Conservation (phyloP, 768 basidiomycete species). For the Termitomyces sp. region DNA sequence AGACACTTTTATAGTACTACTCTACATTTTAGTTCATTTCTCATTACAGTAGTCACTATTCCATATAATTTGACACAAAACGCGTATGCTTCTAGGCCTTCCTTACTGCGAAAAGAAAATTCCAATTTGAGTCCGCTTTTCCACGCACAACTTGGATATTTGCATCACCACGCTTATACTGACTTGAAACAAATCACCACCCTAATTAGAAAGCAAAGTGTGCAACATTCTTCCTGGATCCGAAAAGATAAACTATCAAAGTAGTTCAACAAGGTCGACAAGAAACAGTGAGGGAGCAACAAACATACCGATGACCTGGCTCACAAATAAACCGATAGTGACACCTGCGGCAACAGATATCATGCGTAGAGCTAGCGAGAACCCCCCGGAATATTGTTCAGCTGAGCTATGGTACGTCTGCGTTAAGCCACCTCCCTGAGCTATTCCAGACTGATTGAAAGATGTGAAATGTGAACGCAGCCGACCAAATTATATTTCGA, state of each 20-base stretch:
- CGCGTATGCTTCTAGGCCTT: not conserved
- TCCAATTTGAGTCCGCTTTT: too few species aligned
- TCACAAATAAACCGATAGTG: conserved; percentile 80
- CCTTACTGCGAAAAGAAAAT: too few species aligned
- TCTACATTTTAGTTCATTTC: conserved; percentile 17
- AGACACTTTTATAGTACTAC: conserved; percentile 25
- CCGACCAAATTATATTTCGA: conserved; percentile 4
- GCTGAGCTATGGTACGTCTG: conserved; percentile 58
- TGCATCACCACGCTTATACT: too few species aligned
- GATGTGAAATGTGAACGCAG: not conserved
- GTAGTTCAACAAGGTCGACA: not conserved
- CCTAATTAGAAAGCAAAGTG: conserved; percentile 66
- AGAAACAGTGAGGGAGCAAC: not conserved
- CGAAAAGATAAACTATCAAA: conserved; percentile 63
- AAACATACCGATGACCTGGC: conserved; percentile 57
- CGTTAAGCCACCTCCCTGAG: conserved; percentile 68
- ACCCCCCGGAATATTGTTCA: conserved; percentile 72
- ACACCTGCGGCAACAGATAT: conserved; percentile 83
- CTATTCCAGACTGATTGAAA: conserved; percentile 61
- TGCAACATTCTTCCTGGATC: conserved; percentile 66
- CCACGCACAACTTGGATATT: too few species aligned
- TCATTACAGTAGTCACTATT: conserved; percentile 14
- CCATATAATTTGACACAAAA: conserved; percentile 3
- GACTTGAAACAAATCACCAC: too few species aligned
- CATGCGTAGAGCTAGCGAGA: conserved; percentile 79